Base-by-base conservation (phyloP, 176 grass and related monocot genomes). In the Zea luxurians region DNA sequence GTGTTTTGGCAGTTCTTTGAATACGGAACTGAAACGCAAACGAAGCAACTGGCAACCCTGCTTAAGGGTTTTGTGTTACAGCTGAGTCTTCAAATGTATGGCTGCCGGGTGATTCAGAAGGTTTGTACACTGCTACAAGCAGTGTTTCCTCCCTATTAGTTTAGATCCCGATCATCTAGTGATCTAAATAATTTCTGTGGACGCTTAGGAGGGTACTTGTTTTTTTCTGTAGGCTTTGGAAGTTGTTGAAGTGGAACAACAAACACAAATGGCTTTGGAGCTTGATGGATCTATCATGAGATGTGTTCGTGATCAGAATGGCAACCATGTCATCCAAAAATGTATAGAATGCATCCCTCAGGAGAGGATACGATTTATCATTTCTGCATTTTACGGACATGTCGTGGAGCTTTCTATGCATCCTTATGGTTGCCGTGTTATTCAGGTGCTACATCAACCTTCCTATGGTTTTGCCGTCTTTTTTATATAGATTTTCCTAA, bases 71-170 rank as follows among this genome's bases (percentile, higher is more conserved):
- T 27, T 27, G 27, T 27, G 27, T 27, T 27, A 27, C 27, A 27
- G 27, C 27, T 27, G 27, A 92, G 89, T 82, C 92, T 94, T 79
- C 96, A 99, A 71, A 99, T 99, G 96, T 99, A 99, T 89, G 96
- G 96, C 21, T 99, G 96, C 76, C 82, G 96, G 53, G 96, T 99
- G 61, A 95, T 99, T 82, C 96, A 99, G 80, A 99, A 99, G 96
- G 96, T 99, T 68, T 61, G 71, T 70, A 61, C 61, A 68, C 70
- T 64, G 45, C 57, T 35, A 40, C 52, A 35, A 13, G 59, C 61
- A 52, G 15, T 61, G 52, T 76, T 80, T 42, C 48, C 65, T 52
- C 77, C 21, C 15, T 35, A 70, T 48, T 79, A 44, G 12, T 49
- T 55, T 78, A 59, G 40, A 55, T 27, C 55, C n/a, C 11, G 68